These are phyloP conservation scores for Erythrophleum fordii DNA, from an alignment of 306 rosid genomes.

Conservation along the genomic window DNA sequence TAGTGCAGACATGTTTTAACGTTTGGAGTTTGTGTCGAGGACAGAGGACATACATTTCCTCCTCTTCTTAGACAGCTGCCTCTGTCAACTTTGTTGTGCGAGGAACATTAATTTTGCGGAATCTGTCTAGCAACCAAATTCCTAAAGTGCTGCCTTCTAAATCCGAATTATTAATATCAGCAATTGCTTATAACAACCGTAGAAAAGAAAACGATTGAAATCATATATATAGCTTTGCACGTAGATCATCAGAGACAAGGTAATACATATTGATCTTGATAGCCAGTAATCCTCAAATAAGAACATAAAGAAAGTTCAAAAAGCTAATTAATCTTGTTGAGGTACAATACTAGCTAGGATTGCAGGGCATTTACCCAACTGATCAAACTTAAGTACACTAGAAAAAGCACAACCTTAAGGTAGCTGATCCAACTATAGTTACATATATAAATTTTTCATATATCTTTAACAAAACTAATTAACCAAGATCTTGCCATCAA, in stretches of 20 bases:
- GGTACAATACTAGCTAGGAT: constrained; percentile 5
- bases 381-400: constrained; percentile 15
- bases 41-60: too few species aligned
- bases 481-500: background rate
- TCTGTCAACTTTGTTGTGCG: background rate
- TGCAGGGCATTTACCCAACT: constrained; percentile 8
- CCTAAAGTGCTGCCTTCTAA: background rate
- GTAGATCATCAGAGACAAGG: background rate
- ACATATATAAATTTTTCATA: background rate
- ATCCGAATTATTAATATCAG: background rate
- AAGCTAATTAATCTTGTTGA: constrained; percentile 14
- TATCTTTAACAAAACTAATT: constrained; percentile 11
- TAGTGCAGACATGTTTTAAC: too few species aligned
- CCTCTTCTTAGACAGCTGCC: background rate
- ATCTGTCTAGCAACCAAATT: background rate
- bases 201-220: background rate
- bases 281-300: background rate
- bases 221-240: background rate
- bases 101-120: background rate
- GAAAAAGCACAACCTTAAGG: constrained; percentile 11
- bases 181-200: background rate
- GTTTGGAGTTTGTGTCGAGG: too few species aligned
- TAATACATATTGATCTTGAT: background rate
- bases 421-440: constrained; percentile 24
- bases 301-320: constrained; percentile 3